These are phyloP conservation scores for Lycium barbarum DNA, from an alignment of 257 asterid species.

Conservation along the genomic window DNA sequence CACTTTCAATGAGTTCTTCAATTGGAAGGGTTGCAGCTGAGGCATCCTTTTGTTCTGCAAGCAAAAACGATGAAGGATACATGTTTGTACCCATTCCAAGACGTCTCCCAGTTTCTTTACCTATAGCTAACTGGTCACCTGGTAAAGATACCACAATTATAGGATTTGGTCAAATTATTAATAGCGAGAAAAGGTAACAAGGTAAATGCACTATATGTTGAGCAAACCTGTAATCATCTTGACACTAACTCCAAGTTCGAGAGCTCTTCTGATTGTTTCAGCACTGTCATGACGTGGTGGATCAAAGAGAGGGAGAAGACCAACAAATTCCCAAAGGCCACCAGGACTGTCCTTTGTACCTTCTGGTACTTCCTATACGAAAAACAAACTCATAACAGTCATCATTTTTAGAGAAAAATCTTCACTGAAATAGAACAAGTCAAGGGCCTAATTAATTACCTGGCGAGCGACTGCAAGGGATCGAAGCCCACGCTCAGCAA, in stretches of 20 bases:
- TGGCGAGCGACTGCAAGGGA: conserved; percentile 70
- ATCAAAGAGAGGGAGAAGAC: conserved; percentile 76
- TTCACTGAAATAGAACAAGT: background rate
- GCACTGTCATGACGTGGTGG: conserved; percentile 79
- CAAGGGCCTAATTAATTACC: conserved; percentile 32
- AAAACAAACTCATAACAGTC: background rate
- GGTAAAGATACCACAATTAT: background rate
- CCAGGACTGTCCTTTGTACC: conserved; percentile 61
- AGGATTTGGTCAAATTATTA: too few species aligned
- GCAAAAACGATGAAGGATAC: conserved; percentile 69
- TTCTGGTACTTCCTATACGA: conserved; percentile 58
- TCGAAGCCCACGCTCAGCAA: conserved; percentile 75
- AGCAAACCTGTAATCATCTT: conserved; percentile 69
- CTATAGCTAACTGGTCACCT: conserved; percentile 73
- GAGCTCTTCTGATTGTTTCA: conserved; percentile 67
- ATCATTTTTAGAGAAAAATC: background rate
- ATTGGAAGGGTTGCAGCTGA: conserved; percentile 55
- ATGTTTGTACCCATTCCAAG: conserved; percentile 78
- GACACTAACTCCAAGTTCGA: conserved; percentile 74
- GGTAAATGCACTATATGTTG: background rate
- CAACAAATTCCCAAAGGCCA: conserved; percentile 73
- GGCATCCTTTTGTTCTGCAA: conserved; percentile 55
- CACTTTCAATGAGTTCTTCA: conserved; percentile 70
- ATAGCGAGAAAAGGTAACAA: background rate
- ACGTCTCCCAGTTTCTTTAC: conserved; percentile 64